A percentile compares a stretch with the other conserved stretches of the same genome.
Evolutionary conservation across 1,284 basidiomycete genomes (phyloP).

Genomic region (Ceratobasidium theobromae): DNA sequence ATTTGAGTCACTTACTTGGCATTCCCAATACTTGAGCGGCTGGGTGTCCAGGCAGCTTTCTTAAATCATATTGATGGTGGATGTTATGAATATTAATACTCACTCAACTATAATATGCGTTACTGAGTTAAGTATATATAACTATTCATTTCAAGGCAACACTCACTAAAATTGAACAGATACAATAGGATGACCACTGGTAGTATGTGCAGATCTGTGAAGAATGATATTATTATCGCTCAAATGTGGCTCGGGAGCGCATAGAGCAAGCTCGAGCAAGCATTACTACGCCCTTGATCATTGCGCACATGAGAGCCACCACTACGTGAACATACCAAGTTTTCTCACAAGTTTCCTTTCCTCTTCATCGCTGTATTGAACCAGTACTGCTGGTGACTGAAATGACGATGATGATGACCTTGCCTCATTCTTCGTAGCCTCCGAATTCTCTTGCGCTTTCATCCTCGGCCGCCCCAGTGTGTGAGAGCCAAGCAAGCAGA

Average conservation of each 20-base stretch:
- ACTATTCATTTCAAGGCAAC: not conserved
- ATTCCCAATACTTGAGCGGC: constrained; percentile 37
- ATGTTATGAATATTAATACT: not conserved
- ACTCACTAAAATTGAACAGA: constrained; percentile 36
- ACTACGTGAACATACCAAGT: constrained; percentile 27
- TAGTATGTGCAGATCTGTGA: constrained; percentile 35
- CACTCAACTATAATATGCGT: constrained; percentile 29
- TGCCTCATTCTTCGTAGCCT: no score
- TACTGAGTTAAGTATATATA: not conserved
- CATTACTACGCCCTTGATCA: not conserved
- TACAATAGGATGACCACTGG: constrained; percentile 37
- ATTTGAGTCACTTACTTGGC: constrained; percentile 33
- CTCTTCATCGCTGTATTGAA: constrained; percentile 35
- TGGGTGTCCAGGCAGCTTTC: not conserved
- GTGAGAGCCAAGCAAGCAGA: no score
- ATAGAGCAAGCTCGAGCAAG: not conserved
- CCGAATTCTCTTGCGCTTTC: no score
- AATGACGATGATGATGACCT: no score
- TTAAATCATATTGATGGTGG: not conserved
- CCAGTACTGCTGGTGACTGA: no score
- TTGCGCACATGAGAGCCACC: not conserved
- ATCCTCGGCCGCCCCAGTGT: no score
- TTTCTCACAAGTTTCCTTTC: constrained; percentile 34
- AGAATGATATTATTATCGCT: not conserved
- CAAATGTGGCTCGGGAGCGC: not conserved